phyloP scores from a whole-genome alignment of 768 basidiomycete genomes.

The Mycena venus region DNA sequence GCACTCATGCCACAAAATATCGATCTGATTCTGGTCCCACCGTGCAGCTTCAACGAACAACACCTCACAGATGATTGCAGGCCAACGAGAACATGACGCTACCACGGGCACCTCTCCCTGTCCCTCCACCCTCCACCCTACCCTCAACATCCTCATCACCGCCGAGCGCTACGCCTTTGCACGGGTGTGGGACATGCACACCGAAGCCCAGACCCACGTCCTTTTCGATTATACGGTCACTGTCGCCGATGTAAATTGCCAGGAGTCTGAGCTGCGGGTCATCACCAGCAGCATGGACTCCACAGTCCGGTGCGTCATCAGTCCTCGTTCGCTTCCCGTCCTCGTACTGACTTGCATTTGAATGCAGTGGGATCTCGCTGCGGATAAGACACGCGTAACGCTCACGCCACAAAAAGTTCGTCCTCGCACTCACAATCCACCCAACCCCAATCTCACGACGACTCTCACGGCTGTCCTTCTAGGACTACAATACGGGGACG shows the following conservation, averaged over 20 bases:
- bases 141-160: conserved; percentile 95
- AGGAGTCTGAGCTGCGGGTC: conserved; percentile 97
- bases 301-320: conserved; percentile 80
- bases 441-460: conserved; percentile 63
- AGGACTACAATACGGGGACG: conserved; percentile 96
- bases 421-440: conserved; percentile 93
- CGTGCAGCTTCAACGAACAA: no score
- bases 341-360: conserved; percentile 12
- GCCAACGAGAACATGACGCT: conserved; percentile 99
- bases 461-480: conserved; percentile 87
- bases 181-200: conserved; percentile 99
- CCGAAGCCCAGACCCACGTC: conserved; percentile 95
- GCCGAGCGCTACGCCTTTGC: conserved; percentile 96
- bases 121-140: conserved; percentile 95
- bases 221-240: conserved; percentile 95
- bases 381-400: conserved; percentile 96
- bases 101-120: conserved; percentile 96
- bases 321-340: not conserved
- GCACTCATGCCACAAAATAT: no score
- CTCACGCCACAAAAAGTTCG: conserved; percentile 99
- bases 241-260: conserved; percentile 95
- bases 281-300: conserved; percentile 99
- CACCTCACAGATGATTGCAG: no score
- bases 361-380: conserved; percentile 92
- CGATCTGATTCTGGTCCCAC: no score